Evolutionary conservation across 371 early-diverging fungal genomes (phyloP).

Genomic region (Mortierella sp.): DNA sequence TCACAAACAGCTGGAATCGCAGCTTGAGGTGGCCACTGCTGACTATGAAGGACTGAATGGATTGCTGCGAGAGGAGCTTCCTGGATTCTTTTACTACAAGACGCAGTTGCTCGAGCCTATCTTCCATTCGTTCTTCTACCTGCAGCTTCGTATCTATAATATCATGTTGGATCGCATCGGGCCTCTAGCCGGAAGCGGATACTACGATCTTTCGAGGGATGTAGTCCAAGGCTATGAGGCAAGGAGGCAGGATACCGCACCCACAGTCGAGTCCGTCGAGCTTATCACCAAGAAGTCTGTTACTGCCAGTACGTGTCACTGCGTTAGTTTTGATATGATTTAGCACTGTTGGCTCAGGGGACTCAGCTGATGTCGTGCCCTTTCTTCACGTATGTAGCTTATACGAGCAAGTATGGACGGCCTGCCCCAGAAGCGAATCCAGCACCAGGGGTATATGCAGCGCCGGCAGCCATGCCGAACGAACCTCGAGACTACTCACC

Average conservation of each 20-base stretch:
- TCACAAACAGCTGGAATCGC: slow-evolving; percentile 64
- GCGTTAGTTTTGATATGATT: neutral
- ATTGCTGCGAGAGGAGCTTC: slow-evolving; percentile 74
- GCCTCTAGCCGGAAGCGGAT: slow-evolving; percentile 56
- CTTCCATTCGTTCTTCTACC: slow-evolving; percentile 74
- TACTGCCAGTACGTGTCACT: slow-evolving; percentile 31
- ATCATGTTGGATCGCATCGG: slow-evolving; percentile 66
- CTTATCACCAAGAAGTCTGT: slow-evolving; percentile 40
- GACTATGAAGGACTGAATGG: slow-evolving; percentile 81
- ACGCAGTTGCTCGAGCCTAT: slow-evolving; percentile 79
- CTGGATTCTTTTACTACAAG: slow-evolving; percentile 69
- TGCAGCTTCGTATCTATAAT: slow-evolving; percentile 75
- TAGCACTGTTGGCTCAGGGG: too few relatives aligned
- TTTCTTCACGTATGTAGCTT: slow-evolving; percentile 13
- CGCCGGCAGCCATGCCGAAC: neutral
- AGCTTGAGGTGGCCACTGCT: slow-evolving; percentile 77
- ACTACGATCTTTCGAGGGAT: slow-evolving; percentile 51
- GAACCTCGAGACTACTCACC: slow-evolving; percentile 8
- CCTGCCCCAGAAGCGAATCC: slow-evolving; percentile 7
- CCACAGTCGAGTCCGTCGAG: slow-evolving; percentile 47
- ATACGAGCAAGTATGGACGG: slow-evolving; percentile 39
- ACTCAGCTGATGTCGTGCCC: too few relatives aligned
- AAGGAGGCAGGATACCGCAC: slow-evolving; percentile 37
- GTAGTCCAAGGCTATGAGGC: slow-evolving; percentile 45
- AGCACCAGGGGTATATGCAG: slow-evolving; percentile 3